Evolutionary conservation across 2,329 filamentous ascomycete species (phyloP).

Genomic region (Trichoderma sp.): DNA sequence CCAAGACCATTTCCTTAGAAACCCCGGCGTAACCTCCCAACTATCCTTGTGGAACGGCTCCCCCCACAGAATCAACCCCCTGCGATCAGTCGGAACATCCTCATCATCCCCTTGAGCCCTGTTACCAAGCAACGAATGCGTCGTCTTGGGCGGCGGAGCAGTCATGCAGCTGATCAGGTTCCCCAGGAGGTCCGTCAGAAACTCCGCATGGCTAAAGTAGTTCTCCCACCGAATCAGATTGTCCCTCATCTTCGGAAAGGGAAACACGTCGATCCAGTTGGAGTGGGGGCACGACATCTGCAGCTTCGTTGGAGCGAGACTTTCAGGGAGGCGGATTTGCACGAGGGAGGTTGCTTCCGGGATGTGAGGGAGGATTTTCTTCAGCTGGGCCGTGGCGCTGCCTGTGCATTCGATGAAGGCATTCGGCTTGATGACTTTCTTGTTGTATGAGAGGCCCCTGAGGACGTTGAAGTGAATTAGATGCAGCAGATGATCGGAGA

Average conservation of each 20-base stretch:
- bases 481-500: constrained; percentile 11
- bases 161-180: constrained; percentile 13
- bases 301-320: constrained; percentile 37
- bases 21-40: constrained; percentile 28
- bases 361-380: not conserved
- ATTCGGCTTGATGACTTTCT: not conserved
- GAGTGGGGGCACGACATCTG: constrained; percentile 39
- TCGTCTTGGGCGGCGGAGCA: not conserved
- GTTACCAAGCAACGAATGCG: not conserved
- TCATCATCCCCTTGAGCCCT: not conserved
- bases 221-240: constrained; percentile 36
- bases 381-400: not conserved
- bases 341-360: not conserved
- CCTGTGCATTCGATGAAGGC: not conserved
- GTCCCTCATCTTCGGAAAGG: constrained; percentile 39
- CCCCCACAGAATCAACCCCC: constrained; percentile 27
- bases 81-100: not conserved
- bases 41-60: constrained; percentile 24
- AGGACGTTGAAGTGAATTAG: constrained; percentile 16
- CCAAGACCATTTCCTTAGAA: constrained; percentile 27
- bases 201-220: constrained; percentile 39
- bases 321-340: not conserved
- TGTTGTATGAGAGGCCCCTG: constrained; percentile 11
- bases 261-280: constrained; percentile 43
- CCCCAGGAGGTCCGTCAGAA: constrained; percentile 21